phyloP scores from a whole-genome alignment of 2,329 filamentous ascomycete genomes.

The Myriosclerotinia duriaeana region DNA sequence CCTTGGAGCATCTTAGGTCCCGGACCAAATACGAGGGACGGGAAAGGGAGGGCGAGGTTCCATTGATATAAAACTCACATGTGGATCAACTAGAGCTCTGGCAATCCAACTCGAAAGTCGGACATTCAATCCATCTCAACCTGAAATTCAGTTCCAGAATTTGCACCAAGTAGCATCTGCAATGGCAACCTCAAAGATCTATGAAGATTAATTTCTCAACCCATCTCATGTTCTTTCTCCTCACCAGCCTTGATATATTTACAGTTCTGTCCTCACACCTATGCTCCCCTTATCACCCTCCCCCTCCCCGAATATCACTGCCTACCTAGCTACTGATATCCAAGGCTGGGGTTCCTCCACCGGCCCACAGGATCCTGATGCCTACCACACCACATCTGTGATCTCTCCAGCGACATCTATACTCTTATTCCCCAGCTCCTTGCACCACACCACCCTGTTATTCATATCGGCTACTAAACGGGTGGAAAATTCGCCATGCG shows the following conservation, averaged over 20 bases:
- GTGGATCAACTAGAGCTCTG: not conserved
- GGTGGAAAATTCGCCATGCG: conserved; percentile 42
- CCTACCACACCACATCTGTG: conserved; percentile 41
- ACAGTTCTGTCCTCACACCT: conserved; percentile 45
- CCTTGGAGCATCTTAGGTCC: not conserved
- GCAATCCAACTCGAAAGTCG: not conserved
- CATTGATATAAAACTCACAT: not conserved
- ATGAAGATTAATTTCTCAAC: conserved; percentile 13
- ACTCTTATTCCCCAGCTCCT: conserved; percentile 30
- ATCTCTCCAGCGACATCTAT: conserved; percentile 33
- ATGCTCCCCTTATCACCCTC: conserved; percentile 30
- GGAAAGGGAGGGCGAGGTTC: not conserved
- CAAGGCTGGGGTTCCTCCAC: conserved; percentile 42
- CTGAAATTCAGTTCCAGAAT: not conserved
- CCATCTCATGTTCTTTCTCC: conserved; percentile 20
- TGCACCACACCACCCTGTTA: conserved; percentile 31
- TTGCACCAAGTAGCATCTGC: not conserved
- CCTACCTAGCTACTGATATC: conserved; percentile 41
- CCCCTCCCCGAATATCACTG: conserved; percentile 29
- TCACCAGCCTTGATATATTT: conserved; percentile 39
- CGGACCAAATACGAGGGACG: not conserved
- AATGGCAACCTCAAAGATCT: conserved; percentile 8
- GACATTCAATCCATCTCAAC: not conserved
- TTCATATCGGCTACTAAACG: conserved; percentile 45
- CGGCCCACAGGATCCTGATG: conserved; percentile 33